These are phyloP conservation scores for Aspergillus olivimuriae DNA, from an alignment of 495 filamentous ascomycete species.

Conservation along the genomic window DNA sequence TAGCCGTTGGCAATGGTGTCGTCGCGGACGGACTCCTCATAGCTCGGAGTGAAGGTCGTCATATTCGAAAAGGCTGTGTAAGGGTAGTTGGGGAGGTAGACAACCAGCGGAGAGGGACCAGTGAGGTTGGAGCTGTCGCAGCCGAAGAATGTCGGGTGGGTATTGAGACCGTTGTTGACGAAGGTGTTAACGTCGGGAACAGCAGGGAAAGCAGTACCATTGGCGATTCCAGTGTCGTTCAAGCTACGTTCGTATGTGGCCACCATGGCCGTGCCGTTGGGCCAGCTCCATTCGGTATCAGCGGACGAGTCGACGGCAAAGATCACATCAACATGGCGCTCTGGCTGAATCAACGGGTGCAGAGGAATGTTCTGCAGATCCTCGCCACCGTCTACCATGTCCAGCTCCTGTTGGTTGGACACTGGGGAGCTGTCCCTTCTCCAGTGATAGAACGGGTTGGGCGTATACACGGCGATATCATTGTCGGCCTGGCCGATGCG, in stretches of 20 bases:
- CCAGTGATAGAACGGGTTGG: slow-evolving; percentile 80
- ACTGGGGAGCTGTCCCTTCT: slow-evolving; percentile 57
- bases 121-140: slow-evolving; percentile 63
- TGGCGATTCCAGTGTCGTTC: slow-evolving; percentile 50
- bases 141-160: slow-evolving; percentile 85
- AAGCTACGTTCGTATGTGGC: slow-evolving; percentile 75
- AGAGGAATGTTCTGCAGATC: slow-evolving; percentile 86
- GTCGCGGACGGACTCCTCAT: slow-evolving; percentile 60
- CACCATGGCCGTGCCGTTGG: slow-evolving; percentile 78
- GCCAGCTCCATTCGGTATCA: slow-evolving; percentile 71
- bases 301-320: slow-evolving; percentile 86
- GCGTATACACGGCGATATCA: slow-evolving; percentile 76
- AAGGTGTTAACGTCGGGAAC: slow-evolving; percentile 84
- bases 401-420: slow-evolving; percentile 49
- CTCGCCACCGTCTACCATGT: slow-evolving; percentile 81
- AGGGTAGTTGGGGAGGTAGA: slow-evolving; percentile 87
- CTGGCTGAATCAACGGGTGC: slow-evolving; percentile 75
- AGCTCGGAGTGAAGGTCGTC: slow-evolving; percentile 61
- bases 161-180: slow-evolving; percentile 79
- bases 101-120: slow-evolving; percentile 58
- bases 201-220: slow-evolving; percentile 77
- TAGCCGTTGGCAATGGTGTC: slow-evolving; percentile 78
- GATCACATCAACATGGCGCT: slow-evolving; percentile 77
- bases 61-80: slow-evolving; percentile 68
- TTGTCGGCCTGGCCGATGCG: slow-evolving; percentile 50